These are phyloP conservation scores for Russula compacta DNA, from an alignment of 768 basidiomycete genomes.

Conservation along the genomic window DNA sequence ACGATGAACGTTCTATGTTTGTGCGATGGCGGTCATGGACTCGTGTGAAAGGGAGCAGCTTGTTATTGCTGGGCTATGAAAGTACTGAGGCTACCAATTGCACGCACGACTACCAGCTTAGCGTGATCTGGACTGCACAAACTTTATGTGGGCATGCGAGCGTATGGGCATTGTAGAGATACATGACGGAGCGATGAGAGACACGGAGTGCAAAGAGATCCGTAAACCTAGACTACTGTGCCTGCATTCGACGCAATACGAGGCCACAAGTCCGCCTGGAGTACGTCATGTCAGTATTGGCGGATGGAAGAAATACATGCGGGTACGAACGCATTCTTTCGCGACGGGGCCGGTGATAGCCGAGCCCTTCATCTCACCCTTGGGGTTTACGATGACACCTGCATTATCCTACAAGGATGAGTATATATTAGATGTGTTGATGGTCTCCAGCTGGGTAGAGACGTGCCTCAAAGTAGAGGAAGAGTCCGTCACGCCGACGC, in stretches of 20 bases:
- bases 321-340: conserved; percentile 88
- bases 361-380: conserved; percentile 99
- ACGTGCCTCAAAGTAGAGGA: conserved; percentile 92
- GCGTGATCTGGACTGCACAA: not conserved
- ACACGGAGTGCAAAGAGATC: conserved; percentile 15
- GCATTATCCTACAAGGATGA: conserved; percentile 64
- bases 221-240: conserved; percentile 74
- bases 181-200: conserved; percentile 17
- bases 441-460: not conserved
- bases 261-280: conserved; percentile 92
- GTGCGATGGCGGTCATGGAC: not conserved
- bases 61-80: not conserved
- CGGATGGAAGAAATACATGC: not conserved
- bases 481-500: conserved; percentile 96
- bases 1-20: not conserved
- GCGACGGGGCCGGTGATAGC: conserved; percentile 95
- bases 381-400: conserved; percentile 95
- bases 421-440: not conserved
- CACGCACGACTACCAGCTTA: not conserved
- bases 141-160: conserved; percentile 9
- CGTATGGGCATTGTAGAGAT: conserved; percentile 13
- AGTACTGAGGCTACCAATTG: not conserved
- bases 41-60: not conserved
- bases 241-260: conserved; percentile 99
- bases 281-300: not conserved